Evolutionary conservation across 768 basidiomycete genomes (phyloP), one percentile per base, ranked within the genome.

Genomic region (Xerocomellus dryophilus): DNA sequence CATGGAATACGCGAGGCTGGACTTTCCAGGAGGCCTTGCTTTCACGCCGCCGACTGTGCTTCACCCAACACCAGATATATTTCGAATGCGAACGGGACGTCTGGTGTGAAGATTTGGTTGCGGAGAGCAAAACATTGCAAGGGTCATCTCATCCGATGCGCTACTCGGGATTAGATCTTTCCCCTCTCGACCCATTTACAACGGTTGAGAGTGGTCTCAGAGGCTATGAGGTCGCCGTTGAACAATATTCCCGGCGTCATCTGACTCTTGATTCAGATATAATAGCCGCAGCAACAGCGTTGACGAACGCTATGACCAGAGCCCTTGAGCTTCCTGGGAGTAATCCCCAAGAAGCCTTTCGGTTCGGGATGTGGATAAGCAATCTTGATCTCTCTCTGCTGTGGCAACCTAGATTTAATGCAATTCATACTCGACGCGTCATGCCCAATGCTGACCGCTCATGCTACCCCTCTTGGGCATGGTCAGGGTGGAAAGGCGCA

Each of bases 401-500:
- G 25, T 66, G 66, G 66, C 60, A 67, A 4, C 65, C 65, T 12
- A 67, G 34, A 11, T 23, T 61, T 1, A 42, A 53, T 31, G 17
- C 50, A 7, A 14, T 40, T 4, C 53, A 56, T 39, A 31, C 46
- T 4, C 53, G 60, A 7, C 66, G 65, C 2, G 41, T 39, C 23
- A n/a, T 7, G 2, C 29, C 36, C 14, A 14, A 44, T 34, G 11
- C 21, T 2, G 31, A 23, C 18, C 21, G 15, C 35, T n/a, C 53
- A 1, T 21, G 12, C 31, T 67, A 56, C 50, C 65, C 63, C 6
- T 65, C 66, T 15, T 66, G 65, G 65, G 63, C 66, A 14, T 66
- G 65, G 60, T 54, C 66, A 5, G 65, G 60, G 2, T 66, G 65
- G 66, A 58, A 43, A 23, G 66, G 66, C 36, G 63, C 60, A 9